Percentiles rank a stretch among this genome's conserved stretches.
Evolutionary conservation across 2,329 filamentous ascomycete genomes (phyloP).

Genomic region (Pyricularia sp.): DNA sequence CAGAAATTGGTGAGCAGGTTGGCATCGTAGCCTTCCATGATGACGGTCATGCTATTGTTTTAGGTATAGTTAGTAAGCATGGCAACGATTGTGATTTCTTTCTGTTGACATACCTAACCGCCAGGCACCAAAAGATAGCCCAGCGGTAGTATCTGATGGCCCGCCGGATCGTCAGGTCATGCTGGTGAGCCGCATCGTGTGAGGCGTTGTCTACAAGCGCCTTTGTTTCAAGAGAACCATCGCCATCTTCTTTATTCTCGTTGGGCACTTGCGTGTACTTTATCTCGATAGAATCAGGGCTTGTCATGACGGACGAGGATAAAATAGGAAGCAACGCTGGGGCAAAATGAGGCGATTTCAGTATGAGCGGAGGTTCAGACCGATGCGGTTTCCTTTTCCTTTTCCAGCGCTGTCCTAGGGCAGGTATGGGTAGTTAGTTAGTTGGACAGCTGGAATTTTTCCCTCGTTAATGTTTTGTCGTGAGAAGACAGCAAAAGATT

Average conservation of each 20-base stretch:
- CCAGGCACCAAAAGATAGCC: not conserved
- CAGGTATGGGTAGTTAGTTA: too few species aligned
- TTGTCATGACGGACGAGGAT: not conserved
- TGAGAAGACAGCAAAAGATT: not conserved
- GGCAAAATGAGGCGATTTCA: too few species aligned
- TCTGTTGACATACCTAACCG: not conserved
- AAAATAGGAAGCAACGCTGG: not conserved
- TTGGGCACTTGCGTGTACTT: not conserved
- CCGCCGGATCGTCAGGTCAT: not conserved
- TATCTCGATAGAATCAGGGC: not conserved
- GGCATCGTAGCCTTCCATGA: slow-evolving; percentile 15
- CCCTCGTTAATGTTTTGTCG: too few species aligned
- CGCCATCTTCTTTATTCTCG: not conserved
- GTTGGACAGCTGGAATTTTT: too few species aligned
- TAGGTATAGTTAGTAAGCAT: not conserved
- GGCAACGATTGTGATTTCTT: not conserved
- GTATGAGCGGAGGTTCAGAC: too few species aligned
- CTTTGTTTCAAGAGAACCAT: not conserved
- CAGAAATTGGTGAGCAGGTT: slow-evolving; percentile 12
- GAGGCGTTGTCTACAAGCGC: not conserved
- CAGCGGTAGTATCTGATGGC: not conserved
- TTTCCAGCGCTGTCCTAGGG: too few species aligned
- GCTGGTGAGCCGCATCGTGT: not conserved
- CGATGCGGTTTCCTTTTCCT: too few species aligned
- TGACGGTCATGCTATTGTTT: slow-evolving; percentile 12